phyloP scores from a whole-genome alignment of 176 grass and related monocot genomes.

The Echinochloa phyllopogon region DNA sequence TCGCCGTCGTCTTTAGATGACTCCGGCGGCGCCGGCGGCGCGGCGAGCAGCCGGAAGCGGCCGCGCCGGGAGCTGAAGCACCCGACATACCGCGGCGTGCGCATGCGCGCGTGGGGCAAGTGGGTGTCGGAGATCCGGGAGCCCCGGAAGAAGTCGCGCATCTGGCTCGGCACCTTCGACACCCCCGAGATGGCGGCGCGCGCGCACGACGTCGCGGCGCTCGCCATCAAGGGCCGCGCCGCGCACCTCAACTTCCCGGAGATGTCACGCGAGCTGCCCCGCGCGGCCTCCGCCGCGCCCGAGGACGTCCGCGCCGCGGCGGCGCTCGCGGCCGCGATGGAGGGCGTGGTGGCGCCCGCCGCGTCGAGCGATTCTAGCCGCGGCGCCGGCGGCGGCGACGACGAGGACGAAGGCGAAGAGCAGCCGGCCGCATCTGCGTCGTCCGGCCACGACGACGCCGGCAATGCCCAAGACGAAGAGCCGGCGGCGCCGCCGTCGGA shows the following conservation, averaged over 20 bases:
- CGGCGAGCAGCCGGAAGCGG: slow-evolving; percentile 33
- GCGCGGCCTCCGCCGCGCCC: slow-evolving; percentile 28
- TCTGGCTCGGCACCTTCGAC: slow-evolving; percentile 87
- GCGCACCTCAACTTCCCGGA: slow-evolving; percentile 64
- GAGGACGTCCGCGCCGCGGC: slow-evolving; percentile 57
- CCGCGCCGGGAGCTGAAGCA: slow-evolving; percentile 51
- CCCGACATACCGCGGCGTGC: slow-evolving; percentile 76
- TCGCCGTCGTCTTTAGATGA: slow-evolving; percentile 4
- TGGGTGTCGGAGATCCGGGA: slow-evolving; percentile 95
- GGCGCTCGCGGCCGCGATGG: slow-evolving; percentile 43
- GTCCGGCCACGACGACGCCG: not conserved
- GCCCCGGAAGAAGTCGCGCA: slow-evolving; percentile 88
- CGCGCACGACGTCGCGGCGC: slow-evolving; percentile 88
- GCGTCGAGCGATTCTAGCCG: not conserved
- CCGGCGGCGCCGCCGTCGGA: not conserved
- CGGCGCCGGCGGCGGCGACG: not conserved
- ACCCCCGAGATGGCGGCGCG: slow-evolving; percentile 90
- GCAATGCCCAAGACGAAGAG: not conserved
- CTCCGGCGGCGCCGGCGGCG: not conserved
- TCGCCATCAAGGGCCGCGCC: slow-evolving; percentile 71
- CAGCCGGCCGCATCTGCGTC: not conserved
- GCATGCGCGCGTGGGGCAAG: slow-evolving; percentile 90
- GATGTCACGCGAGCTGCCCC: slow-evolving; percentile 36
- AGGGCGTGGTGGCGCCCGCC: not conserved
- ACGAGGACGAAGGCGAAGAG: not conserved